These are phyloP conservation scores for Phytopythium delawarense DNA, from an alignment of 352 stramenopile species.

Conservation along the genomic window DNA sequence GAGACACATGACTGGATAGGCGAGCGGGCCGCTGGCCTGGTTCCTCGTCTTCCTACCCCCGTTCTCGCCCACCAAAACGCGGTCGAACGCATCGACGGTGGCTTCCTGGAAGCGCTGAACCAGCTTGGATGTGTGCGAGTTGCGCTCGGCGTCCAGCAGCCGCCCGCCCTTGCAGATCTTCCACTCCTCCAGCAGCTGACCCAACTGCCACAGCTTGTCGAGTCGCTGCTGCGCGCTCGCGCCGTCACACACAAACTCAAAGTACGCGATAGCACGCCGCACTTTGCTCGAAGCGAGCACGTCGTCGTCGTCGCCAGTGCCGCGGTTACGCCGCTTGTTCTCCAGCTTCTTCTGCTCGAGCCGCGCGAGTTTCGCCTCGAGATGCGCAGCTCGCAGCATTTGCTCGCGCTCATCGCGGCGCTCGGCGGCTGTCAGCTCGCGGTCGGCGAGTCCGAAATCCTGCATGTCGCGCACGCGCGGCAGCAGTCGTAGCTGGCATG, in stretches of 20 bases:
- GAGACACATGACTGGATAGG: constrained; percentile 56
- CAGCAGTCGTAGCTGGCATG: constrained; percentile 50
- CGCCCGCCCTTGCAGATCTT: constrained; percentile 67
- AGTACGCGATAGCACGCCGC: constrained; percentile 50
- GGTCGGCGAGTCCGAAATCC: constrained; percentile 30
- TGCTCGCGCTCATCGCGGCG: constrained; percentile 44
- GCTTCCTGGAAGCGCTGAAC: constrained; percentile 52
- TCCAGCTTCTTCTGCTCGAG: constrained; percentile 40
- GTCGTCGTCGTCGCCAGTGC: constrained; percentile 15
- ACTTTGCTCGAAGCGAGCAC: constrained; percentile 46
- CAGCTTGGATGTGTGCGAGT: constrained; percentile 36
- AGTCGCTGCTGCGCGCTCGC: constrained; percentile 55
- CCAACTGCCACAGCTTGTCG: constrained; percentile 70
- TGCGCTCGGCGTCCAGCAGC: constrained; percentile 58
- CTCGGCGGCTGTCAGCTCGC: constrained; percentile 39
- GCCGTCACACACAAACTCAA: constrained; percentile 52
- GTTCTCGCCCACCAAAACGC: constrained; percentile 27
- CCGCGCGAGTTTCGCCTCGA: constrained; percentile 46
- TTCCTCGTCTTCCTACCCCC: neutral
- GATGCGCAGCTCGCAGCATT: constrained; percentile 40
- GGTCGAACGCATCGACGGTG: constrained; percentile 39
- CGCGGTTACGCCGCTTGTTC: constrained; percentile 16
- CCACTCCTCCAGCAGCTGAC: constrained; percentile 70
- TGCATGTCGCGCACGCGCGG: constrained; percentile 58
- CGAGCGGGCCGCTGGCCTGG: constrained; percentile 25